These are phyloP conservation scores for Blastocystis sp. DNA, from an alignment of 352 stramenopile genomes.

Conservation along the genomic window DNA sequence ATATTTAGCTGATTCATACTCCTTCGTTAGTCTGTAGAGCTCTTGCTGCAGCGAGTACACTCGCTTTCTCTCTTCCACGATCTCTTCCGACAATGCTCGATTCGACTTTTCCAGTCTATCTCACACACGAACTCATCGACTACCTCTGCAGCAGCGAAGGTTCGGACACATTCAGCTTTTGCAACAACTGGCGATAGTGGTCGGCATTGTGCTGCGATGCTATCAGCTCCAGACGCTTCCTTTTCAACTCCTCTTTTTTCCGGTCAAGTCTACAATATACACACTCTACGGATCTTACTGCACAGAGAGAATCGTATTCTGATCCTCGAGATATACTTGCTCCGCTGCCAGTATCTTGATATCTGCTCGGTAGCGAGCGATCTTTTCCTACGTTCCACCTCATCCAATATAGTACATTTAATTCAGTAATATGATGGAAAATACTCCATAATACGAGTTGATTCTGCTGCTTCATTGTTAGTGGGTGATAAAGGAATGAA, in stretches of 20 bases:
- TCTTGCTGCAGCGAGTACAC: slow-evolving; percentile 14
- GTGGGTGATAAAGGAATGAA: not conserved
- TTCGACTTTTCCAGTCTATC: not conserved
- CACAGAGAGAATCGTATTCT: not conserved
- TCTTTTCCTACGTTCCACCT: not conserved
- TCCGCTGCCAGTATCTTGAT: not conserved
- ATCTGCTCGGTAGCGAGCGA: not conserved
- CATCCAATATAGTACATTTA: not conserved
- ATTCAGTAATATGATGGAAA: not conserved
- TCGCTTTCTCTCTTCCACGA: not conserved
- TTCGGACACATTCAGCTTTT: not conserved
- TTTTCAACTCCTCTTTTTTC: not conserved
- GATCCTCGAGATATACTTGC: not conserved
- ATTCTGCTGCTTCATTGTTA: too few species aligned
- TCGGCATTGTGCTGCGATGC: not conserved
- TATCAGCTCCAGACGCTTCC: not conserved
- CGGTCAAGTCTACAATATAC: not conserved
- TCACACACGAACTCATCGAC: not conserved
- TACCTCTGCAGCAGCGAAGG: not conserved
- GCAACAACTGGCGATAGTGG: not conserved
- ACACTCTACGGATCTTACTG: not conserved
- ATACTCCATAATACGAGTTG: not conserved
- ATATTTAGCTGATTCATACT: not conserved
- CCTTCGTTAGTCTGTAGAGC: not conserved
- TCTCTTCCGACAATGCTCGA: not conserved